phyloP scores from a whole-genome alignment of 495 filamentous ascomycete species.

The Trichoderma virens region DNA sequence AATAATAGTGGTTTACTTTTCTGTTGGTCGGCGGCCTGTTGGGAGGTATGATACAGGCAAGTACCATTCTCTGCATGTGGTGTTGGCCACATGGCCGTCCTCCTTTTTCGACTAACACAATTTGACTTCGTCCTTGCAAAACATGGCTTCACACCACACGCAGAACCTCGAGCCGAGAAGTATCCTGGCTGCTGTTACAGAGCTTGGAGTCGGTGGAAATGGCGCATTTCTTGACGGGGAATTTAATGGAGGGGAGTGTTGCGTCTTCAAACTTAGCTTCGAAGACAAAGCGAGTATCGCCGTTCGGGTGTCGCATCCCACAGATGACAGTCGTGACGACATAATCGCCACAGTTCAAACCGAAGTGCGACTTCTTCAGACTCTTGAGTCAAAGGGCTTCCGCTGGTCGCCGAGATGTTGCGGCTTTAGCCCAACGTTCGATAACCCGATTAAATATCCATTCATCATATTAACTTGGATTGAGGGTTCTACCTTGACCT shows the following conservation, averaged over 20 bases:
- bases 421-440: not conserved
- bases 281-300: not conserved
- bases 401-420: not conserved
- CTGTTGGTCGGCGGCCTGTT: no score
- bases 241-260: constrained; percentile 10
- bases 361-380: not conserved
- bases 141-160: no score
- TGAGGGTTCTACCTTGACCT: not conserved
- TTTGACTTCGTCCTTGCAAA: no score
- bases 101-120: no score
- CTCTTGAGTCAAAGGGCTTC: not conserved
- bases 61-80: no score
- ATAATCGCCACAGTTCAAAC: not conserved
- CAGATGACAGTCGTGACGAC: not conserved
- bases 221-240: not conserved
- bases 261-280: constrained; percentile 7
- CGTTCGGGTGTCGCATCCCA: constrained; percentile 7
- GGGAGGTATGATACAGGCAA: no score
- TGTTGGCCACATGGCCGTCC: no score
- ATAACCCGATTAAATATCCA: not conserved
- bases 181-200: no score
- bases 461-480: not conserved
- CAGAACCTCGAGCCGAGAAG: no score
- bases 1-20: no score
- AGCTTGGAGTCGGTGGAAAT: no score